phyloP scores from a whole-genome alignment of 1,284 basidiomycete genomes.

The Ustilago cynodontis region DNA sequence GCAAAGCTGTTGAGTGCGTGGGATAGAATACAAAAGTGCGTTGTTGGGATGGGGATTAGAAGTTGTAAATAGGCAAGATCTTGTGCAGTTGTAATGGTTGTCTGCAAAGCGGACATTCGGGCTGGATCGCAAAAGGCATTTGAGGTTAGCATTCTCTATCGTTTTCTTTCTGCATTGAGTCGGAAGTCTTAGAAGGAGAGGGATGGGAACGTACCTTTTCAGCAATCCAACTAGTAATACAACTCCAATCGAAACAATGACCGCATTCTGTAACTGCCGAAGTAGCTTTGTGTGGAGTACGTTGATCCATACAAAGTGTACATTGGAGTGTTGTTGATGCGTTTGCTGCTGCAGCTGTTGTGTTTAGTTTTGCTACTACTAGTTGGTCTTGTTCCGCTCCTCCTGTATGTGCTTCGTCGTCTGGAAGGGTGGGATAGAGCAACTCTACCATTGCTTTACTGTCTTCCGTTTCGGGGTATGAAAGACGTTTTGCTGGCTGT shows the following conservation, averaged over 20 bases:
- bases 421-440: conserved; percentile 34
- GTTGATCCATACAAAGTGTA: conserved; percentile 69
- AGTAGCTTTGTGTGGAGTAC: conserved; percentile 68
- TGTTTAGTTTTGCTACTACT: conserved; percentile 37
- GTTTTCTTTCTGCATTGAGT: no score
- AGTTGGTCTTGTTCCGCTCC: conserved; percentile 1
- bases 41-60: conserved; percentile 15
- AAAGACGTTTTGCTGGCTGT: conserved; percentile 42
- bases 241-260: conserved; percentile 93
- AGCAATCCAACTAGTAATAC: conserved; percentile 86
- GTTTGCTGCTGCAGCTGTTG: conserved; percentile 23
- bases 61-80: conserved; percentile 60
- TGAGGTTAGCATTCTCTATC: no score
- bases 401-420: conserved; percentile 10
- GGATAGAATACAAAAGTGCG: neutral
- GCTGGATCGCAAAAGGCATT: conserved; percentile 4
- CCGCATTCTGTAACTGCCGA: conserved; percentile 91
- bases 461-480: neutral
- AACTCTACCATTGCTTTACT: conserved; percentile 13
- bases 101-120: conserved; percentile 59
- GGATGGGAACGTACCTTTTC: conserved; percentile 76
- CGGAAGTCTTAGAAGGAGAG: no score
- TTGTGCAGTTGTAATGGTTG: conserved; percentile 39
- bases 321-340: conserved; percentile 59
- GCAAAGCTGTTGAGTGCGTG: no score